Evolutionary conservation across 352 stramenopile species (phyloP).

Genomic region (Phytophthora gonapodyides): DNA sequence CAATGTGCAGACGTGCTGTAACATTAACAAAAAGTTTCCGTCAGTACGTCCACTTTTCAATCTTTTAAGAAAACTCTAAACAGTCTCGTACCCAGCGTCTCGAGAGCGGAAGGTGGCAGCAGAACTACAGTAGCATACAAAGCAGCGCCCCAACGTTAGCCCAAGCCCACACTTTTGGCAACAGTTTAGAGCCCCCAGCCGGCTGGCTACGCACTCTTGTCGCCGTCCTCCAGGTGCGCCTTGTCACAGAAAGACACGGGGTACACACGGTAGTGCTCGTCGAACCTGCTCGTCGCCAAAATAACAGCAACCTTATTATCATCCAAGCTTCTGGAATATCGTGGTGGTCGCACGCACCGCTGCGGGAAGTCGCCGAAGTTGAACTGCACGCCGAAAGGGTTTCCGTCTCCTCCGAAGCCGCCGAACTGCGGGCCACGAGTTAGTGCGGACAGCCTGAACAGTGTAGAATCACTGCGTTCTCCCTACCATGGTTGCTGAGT

Average conservation of each 20-base stretch:
- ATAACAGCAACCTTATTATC: not conserved
- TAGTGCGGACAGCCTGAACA: too few relatives aligned
- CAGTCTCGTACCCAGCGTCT: conserved; percentile 87
- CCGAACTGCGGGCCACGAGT: conserved; percentile 52
- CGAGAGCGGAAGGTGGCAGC: conserved; percentile 97
- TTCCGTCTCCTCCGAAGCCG: conserved; percentile 71
- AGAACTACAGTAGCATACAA: conserved; percentile 69
- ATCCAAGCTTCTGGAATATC: not conserved
- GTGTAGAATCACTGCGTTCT: too few relatives aligned
- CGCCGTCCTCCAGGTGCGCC: conserved; percentile 85
- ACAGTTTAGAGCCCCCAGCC: not conserved
- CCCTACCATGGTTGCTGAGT: too few relatives aligned
- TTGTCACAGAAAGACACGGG: conserved; percentile 90
- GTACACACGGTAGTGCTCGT: conserved; percentile 89
- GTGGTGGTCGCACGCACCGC: conserved; percentile 36
- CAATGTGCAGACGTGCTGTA: conserved; percentile 91
- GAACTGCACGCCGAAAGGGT: conserved; percentile 86
- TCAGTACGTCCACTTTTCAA: not conserved
- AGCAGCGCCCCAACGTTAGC: conserved; percentile 8
- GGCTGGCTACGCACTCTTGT: conserved; percentile 76
- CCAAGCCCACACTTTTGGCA: not conserved
- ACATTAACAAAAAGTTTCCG: conserved; percentile 17
- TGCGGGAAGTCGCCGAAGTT: conserved; percentile 77
- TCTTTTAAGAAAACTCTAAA: not conserved
- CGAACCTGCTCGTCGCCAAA: conserved; percentile 51